Conservation (phyloP, 768 basidiomycete genomes). For the Pholiota conissans region DNA sequence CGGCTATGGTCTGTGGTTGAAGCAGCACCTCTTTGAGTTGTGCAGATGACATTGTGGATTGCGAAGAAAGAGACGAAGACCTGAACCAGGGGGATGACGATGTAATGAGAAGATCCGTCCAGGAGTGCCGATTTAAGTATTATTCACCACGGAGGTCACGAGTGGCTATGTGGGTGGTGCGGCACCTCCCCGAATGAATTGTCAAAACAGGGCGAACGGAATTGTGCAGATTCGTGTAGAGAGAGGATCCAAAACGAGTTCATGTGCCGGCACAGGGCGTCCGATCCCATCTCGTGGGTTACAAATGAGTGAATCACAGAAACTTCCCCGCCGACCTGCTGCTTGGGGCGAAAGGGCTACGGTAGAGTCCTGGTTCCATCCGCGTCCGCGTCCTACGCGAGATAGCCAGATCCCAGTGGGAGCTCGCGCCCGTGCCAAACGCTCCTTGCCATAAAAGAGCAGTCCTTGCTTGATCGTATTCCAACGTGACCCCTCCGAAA, state of each 20-base stretch:
- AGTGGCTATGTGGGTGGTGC: constrained; percentile 3
- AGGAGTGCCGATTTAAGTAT: constrained; percentile 11
- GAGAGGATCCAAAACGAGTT: not conserved
- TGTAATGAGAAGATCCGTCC: constrained; percentile 13
- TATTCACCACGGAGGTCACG: constrained; percentile 8
- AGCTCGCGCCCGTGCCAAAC: not conserved
- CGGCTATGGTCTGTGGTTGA: constrained; percentile 31
- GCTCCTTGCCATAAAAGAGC: not conserved
- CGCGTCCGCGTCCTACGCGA: no score
- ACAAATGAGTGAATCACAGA: not conserved
- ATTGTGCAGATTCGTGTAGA: not conserved
- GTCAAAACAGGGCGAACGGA: not conserved
- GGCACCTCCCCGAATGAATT: not conserved
- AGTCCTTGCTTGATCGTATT: not conserved
- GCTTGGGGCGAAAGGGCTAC: no score
- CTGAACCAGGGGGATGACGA: not conserved
- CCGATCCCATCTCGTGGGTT: not conserved
- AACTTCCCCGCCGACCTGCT: no score
- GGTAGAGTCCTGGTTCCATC: no score
- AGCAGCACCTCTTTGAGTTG: constrained; percentile 14
- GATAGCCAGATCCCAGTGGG: no score
- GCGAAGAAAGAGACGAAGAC: not conserved
- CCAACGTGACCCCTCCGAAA: not conserved
- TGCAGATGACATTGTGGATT: not conserved
- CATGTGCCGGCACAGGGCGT: not conserved